Percentiles rank a stretch among this genome's conserved stretches.
These are phyloP conservation scores for Fusarium clavum DNA, from an alignment of 2,329 filamentous ascomycete genomes.

Conservation along the genomic window DNA sequence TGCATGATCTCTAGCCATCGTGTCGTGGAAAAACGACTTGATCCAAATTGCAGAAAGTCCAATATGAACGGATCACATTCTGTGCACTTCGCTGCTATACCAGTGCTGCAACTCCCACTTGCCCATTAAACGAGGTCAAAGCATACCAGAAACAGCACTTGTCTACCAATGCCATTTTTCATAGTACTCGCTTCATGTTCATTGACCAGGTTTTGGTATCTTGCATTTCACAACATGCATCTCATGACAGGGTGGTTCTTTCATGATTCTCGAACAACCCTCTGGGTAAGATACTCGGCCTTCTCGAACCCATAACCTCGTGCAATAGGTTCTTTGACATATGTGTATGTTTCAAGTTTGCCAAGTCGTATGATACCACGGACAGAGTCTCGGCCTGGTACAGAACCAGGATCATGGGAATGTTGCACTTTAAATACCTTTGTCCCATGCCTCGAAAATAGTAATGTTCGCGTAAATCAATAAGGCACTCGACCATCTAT, in stretches of 20 bases:
- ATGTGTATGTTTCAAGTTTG: not conserved
- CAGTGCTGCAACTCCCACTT: not conserved
- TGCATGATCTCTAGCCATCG: not conserved
- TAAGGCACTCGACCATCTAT: not conserved
- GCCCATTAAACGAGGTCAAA: too few relatives aligned
- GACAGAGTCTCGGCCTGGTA: not conserved
- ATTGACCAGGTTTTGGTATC: not conserved
- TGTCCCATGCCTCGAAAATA: conserved; percentile 14
- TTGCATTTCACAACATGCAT: not conserved
- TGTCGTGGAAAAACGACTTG: not conserved
- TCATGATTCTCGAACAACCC: not conserved
- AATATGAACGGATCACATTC: too few relatives aligned
- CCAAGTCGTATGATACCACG: not conserved
- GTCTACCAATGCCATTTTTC: not conserved
- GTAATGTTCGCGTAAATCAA: not conserved
- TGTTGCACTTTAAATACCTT: not conserved
- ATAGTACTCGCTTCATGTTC: not conserved
- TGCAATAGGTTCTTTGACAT: not conserved
- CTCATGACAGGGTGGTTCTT: not conserved
- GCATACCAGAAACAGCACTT: not conserved
- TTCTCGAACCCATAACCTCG: not conserved
- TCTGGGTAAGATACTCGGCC: conserved; percentile 33
- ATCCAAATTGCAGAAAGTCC: not conserved
- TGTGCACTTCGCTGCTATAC: not conserved
- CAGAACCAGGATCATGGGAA: too few relatives aligned